phyloP scores from a whole-genome alignment of 495 filamentous ascomycete genomes.

The Penicillium cinerascens region DNA sequence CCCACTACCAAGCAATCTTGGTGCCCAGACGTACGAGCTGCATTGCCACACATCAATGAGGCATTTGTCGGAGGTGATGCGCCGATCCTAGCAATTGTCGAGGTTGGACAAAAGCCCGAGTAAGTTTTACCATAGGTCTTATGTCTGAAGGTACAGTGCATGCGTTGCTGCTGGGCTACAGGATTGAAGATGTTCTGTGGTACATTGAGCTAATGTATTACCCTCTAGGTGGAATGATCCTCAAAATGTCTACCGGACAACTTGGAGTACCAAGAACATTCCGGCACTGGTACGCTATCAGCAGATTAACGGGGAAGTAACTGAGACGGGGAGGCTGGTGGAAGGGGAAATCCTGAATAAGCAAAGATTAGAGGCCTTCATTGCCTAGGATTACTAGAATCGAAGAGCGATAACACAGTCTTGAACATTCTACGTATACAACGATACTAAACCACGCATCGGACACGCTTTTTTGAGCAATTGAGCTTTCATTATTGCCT shows the following conservation, averaged over 20 bases:
- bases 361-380: constrained; percentile 14
- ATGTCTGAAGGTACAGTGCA: too few species aligned
- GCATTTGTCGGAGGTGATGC: constrained; percentile 19
- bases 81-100: constrained; percentile 21
- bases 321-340: constrained; percentile 24
- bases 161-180: too few species aligned
- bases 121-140: not conserved
- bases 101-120: constrained; percentile 29
- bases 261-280: constrained; percentile 23
- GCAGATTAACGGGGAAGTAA: constrained; percentile 21
- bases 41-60: constrained; percentile 22
- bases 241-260: constrained; percentile 26
- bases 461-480: too few species aligned
- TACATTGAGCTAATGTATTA: too few species aligned
- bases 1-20: constrained; percentile 26
- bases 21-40: constrained; percentile 34
- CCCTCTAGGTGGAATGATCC: constrained; percentile 27
- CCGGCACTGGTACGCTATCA: constrained; percentile 30
- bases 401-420: too few species aligned
- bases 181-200: too few species aligned
- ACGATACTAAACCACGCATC: too few species aligned
- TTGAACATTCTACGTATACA: too few species aligned
- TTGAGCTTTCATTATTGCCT: too few species aligned
- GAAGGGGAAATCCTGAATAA: constrained; percentile 31
- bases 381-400: too few species aligned